Percentiles rank a stretch among this genome's conserved stretches.
Evolutionary conservation across 495 filamentous ascomycete species (phyloP).

Genomic region (Lasiosphaeria ovina): DNA sequence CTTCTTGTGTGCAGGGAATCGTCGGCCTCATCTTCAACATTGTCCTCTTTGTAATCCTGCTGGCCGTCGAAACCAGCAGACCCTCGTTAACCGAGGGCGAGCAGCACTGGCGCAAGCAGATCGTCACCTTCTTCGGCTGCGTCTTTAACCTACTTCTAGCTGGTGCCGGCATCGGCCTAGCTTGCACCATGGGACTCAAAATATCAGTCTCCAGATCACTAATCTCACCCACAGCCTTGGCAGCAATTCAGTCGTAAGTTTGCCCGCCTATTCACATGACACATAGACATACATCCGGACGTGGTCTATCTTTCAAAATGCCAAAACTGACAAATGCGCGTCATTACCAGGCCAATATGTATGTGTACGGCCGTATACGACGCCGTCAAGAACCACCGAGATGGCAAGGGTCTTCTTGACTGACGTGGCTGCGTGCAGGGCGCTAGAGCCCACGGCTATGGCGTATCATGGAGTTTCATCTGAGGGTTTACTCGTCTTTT

Average conservation of each 20-base stretch:
- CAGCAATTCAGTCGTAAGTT: conserved; percentile 26
- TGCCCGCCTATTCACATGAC: not conserved
- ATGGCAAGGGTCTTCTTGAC: conserved; percentile 31
- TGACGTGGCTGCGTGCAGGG: not conserved
- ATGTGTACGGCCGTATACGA: conserved; percentile 26
- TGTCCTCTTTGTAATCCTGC: conserved; percentile 20
- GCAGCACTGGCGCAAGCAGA: conserved; percentile 32
- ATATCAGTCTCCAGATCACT: conserved; percentile 19
- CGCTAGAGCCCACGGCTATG: not conserved
- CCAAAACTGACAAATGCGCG: conserved; percentile 10
- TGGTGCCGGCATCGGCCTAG: conserved; percentile 25
- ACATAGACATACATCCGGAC: not conserved
- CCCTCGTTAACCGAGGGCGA: conserved; percentile 30
- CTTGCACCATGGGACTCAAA: conserved; percentile 20
- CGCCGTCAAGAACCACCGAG: conserved; percentile 29
- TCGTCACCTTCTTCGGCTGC: conserved; percentile 28
- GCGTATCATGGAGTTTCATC: not conserved
- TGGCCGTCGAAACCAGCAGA: conserved; percentile 22
- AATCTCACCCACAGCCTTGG: conserved; percentile 25
- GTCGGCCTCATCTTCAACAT: conserved; percentile 26
- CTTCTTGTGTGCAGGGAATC: conserved; percentile 20
- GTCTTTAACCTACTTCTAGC: conserved; percentile 28
- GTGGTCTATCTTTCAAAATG: conserved; percentile 1
- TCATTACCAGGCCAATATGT: conserved; percentile 17
- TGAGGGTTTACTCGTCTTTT: too few species aligned